These are phyloP conservation scores for Puccinia horiana DNA, from an alignment of 1,284 basidiomycete species.

Conservation along the genomic window DNA sequence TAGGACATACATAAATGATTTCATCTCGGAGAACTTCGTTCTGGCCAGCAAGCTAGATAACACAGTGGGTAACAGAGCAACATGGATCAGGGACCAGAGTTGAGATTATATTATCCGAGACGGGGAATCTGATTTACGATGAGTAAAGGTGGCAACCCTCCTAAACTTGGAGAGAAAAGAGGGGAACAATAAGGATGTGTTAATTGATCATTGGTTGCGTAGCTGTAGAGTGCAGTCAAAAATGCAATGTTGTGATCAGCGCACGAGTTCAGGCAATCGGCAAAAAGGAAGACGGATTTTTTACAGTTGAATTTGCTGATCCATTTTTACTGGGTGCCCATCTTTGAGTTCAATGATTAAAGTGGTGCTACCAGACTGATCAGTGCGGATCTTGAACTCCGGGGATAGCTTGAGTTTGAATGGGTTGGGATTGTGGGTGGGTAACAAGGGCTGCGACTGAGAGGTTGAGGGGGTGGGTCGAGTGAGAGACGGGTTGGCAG, in stretches of 20 bases:
- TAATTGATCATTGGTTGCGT: conserved; percentile 80
- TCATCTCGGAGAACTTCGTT: conserved; percentile 91
- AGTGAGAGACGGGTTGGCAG: neutral
- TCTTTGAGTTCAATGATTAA: conserved; percentile 50
- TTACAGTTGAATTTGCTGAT: conserved; percentile 51
- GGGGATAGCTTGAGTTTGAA: conserved; percentile 16
- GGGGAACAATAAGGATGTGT: conserved; percentile 84
- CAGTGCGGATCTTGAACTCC: conserved; percentile 47
- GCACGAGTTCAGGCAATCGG: neutral
- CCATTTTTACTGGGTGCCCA: conserved; percentile 51
- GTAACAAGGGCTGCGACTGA: neutral
- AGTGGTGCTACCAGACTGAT: conserved; percentile 22
- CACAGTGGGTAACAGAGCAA: neutral
- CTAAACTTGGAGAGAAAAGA: conserved; percentile 71
- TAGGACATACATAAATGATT: conserved; percentile 76
- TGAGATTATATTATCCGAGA: neutral
- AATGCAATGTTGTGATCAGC: too few species aligned
- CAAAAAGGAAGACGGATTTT: neutral
- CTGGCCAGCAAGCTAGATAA: conserved; percentile 67
- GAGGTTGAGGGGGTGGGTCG: neutral
- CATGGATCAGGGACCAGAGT: neutral
- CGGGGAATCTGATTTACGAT: conserved; percentile 63
- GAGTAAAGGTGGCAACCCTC: conserved; percentile 83
- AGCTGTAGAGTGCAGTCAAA: conserved; percentile 61
- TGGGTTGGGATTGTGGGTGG: conserved; percentile 29